Evolutionary conservation across 768 basidiomycete genomes (phyloP).

Genomic region (Leccinum ochraceum): DNA sequence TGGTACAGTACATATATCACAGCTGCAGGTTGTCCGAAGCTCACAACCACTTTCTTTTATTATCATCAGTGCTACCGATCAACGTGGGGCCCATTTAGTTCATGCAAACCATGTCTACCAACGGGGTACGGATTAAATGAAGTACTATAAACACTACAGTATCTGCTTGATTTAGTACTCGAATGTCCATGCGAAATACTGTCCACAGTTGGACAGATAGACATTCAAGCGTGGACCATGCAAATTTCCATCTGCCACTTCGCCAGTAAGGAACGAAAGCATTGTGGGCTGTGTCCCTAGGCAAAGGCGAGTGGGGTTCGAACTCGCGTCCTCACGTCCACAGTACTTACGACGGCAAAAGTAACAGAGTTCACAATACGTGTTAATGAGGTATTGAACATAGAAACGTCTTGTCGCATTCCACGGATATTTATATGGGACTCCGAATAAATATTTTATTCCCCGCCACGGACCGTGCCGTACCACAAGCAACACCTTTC

Average conservation of each 20-base stretch:
- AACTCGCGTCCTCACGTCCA: neutral
- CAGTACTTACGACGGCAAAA: neutral
- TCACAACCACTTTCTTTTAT: neutral
- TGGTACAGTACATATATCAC: too few species aligned
- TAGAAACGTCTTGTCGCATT: neutral
- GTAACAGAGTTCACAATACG: neutral
- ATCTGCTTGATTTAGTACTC: conserved; percentile 76
- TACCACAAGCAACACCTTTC: conserved; percentile 11
- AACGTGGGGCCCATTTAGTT: neutral
- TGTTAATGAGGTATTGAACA: neutral
- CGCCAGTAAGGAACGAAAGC: conserved; percentile 83
- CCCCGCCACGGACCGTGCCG: conserved; percentile 25
- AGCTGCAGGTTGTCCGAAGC: too few species aligned
- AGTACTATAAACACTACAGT: conserved; percentile 24
- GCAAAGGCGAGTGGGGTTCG: conserved; percentile 63
- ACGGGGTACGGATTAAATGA: neutral
- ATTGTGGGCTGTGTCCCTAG: conserved; percentile 72
- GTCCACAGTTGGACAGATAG: conserved; percentile 38
- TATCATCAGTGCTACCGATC: neutral
- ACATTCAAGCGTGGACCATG: conserved; percentile 81
- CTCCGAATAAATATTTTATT: conserved; percentile 28
- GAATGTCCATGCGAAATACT: conserved; percentile 54
- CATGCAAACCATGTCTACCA: neutral
- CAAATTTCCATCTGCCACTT: conserved; percentile 60
- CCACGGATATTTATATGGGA: neutral